Evolutionary conservation across 441 rosid genomes (phyloP), one percentile per base, ranked within the genome.

Genomic region (Gossypium davidsonii): DNA sequence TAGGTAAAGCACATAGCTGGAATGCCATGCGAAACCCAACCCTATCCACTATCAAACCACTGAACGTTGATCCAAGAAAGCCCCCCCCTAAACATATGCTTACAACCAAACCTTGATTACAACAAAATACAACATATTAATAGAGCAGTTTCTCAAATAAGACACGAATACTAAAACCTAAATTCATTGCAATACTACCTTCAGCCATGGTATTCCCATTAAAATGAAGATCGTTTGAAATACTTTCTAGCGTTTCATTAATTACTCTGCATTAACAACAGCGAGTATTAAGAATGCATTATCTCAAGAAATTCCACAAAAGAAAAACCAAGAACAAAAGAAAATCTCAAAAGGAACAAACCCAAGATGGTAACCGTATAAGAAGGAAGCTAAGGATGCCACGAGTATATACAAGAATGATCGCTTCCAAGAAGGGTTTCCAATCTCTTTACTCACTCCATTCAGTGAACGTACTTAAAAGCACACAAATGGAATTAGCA

Each of bases 21-120:
- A 95, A 95, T 64, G 93, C 88, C 83, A 90, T 81, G 72, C 96
- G 88, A 31, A 98, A 93, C 23, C 99, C 97, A 78, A 95, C 75
- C 51, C 94, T 93, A 84, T 95, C 99, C 4, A 93, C 93, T 34
- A 95, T 85, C 85, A 83, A 85, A 73, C 98, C 99, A 79, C 98
- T 93, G 76, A 93, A 85, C 76, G 93, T 62, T 42, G 95, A 95
- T 80, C 99, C 98, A 76, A 88, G 39, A 11, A 91, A 90, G 75
- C 97, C 98, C 62, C 99, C 99, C n/a, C 90, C 99, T 80, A 95
- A 85, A 74, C 96, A 93, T 11, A 87, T 89, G 79, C 99, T 93
- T 70, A 95, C 99, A 78, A 93, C 99, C 71, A 95, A 83, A 75
- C 99, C 98, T 95, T 81, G 83, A 86, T 70, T 76, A n/a, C 72